Percentiles rank a stretch among this genome's conserved stretches.
Conservation (phyloP, 768 basidiomycete genomes). For the Psilocybe azurescens region DNA sequence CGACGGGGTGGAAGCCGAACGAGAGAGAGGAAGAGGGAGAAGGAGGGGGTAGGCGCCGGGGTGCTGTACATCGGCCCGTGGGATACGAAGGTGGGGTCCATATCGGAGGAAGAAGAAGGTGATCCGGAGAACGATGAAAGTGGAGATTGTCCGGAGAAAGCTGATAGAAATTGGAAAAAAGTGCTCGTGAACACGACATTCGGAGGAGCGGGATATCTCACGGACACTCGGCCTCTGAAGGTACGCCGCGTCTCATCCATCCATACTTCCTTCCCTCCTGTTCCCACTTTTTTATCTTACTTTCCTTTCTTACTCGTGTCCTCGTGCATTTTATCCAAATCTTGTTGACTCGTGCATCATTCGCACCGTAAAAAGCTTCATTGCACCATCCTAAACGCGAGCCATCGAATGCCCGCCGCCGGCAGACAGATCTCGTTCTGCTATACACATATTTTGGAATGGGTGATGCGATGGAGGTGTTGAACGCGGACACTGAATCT, state of each 20-base stretch:
- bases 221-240: constrained; percentile 52
- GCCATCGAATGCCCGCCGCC: constrained; percentile 41
- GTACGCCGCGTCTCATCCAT: constrained; percentile 27
- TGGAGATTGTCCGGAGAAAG: constrained; percentile 8
- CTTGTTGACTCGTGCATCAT: too few species aligned
- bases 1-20: too few species aligned
- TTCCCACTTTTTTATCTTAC: too few species aligned
- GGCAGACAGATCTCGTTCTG: constrained; percentile 39
- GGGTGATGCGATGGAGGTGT: constrained; percentile 8
- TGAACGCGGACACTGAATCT: neutral
- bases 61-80: constrained; percentile 27
- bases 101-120: neutral
- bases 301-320: too few species aligned
- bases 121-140: neutral
- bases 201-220: constrained; percentile 45
- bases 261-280: too few species aligned
- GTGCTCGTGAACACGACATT: constrained; percentile 49
- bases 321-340: neutral
- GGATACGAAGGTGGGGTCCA: neutral
- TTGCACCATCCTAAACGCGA: constrained; percentile 56
- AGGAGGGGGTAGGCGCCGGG: constrained; percentile 24
- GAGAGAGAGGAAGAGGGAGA: too few species aligned
- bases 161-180: constrained; percentile 35
- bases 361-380: constrained; percentile 39
- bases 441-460: constrained; percentile 40